These are phyloP conservation scores for Chloranthus sessilifolius DNA, from an alignment of 164 flowering plant species.

Conservation along the genomic window DNA sequence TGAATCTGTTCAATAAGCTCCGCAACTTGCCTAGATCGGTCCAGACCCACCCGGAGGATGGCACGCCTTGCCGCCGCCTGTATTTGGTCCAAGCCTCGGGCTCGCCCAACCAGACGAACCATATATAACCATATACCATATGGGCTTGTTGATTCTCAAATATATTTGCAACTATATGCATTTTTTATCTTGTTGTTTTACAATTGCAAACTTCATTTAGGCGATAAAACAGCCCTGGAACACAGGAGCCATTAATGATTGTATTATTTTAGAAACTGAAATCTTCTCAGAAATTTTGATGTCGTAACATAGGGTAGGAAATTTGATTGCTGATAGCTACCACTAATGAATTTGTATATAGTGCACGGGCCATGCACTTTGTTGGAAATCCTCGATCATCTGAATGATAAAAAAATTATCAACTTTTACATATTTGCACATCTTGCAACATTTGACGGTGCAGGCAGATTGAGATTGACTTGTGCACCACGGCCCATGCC, in stretches of 20 bases:
- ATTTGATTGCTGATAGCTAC: no score
- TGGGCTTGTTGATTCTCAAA: conserved; percentile 12
- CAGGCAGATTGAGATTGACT: no score
- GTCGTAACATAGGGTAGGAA: no score
- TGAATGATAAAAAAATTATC: no score
- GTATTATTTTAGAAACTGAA: neutral
- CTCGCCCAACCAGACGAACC: conserved; percentile 35
- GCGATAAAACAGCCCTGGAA: conserved; percentile 4
- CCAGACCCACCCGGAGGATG: conserved; percentile 75
- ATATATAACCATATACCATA: conserved; percentile 9
- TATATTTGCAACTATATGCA: conserved; percentile 9
- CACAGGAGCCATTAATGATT: neutral
- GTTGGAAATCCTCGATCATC: no score
- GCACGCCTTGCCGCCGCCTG: conserved; percentile 77
- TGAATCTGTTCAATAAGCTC: conserved; percentile 78
- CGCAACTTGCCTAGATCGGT: conserved; percentile 68
- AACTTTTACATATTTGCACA: no score
- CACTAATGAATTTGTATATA: no score
- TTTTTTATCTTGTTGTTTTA: conserved; percentile 6
- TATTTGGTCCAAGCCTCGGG: conserved; percentile 81
- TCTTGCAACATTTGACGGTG: no score
- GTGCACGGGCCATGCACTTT: no score
- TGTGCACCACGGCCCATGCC: no score
- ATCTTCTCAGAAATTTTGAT: no score
- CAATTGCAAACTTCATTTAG: conserved; percentile 1